Conservation (phyloP, 192 early-diverging fungal genomes). For the Linnemannia zychae region DNA sequence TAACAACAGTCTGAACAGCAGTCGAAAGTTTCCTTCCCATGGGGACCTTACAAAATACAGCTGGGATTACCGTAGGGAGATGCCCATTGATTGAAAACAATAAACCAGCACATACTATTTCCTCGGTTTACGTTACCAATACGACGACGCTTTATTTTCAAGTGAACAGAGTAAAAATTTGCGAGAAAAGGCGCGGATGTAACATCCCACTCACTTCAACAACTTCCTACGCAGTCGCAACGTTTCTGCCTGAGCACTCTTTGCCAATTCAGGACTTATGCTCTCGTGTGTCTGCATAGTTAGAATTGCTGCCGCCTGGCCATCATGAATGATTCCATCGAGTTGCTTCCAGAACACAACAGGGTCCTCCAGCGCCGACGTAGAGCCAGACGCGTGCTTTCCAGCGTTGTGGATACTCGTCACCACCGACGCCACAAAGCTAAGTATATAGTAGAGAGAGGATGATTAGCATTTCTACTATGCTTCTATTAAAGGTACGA, state of each 20-base stretch:
- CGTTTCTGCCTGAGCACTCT: constrained; percentile 14
- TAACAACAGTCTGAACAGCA: not conserved
- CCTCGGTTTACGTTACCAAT: not conserved
- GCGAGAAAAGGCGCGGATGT: not conserved
- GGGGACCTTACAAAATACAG: constrained; percentile 16
- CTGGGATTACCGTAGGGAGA: constrained; percentile 24
- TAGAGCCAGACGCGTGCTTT: not conserved
- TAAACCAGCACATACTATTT: not conserved
- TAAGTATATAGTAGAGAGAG: constrained; percentile 56
- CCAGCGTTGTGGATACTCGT: constrained; percentile 60
- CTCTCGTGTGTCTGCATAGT: constrained; percentile 57
- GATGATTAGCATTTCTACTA: not conserved
- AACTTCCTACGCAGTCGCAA: not conserved
- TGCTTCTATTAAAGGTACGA: not conserved
- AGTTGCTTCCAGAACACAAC: constrained; percentile 27
- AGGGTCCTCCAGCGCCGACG: not conserved
- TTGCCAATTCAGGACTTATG: constrained; percentile 30
- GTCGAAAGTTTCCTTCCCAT: constrained; percentile 21
- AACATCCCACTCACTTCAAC: not conserved
- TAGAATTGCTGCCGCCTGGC: constrained; percentile 44
- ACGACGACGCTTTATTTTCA: not conserved
- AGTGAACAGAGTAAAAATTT: too few relatives aligned
- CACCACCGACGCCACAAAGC: constrained; percentile 78
- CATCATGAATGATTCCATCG: constrained; percentile 45
- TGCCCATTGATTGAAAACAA: constrained; percentile 8